Conservation (phyloP, 2,329 filamentous ascomycete genomes). For the Domatiomyces globalis region DNA sequence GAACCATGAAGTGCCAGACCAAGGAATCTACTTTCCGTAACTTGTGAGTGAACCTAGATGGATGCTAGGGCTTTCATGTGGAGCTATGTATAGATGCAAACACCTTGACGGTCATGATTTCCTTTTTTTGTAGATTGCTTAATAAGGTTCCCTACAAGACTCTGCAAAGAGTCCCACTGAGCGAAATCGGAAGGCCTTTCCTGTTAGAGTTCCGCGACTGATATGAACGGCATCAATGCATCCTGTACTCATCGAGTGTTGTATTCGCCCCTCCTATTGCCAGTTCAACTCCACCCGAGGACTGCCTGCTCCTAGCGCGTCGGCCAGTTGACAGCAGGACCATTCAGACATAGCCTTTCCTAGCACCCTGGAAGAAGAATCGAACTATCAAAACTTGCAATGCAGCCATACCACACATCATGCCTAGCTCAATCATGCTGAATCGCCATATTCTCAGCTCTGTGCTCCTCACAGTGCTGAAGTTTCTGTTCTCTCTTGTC, state of each 20-base stretch:
- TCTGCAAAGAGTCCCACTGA: background rate
- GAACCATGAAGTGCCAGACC: background rate
- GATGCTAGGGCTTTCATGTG: background rate
- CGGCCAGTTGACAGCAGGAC: background rate
- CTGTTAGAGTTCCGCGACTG: background rate
- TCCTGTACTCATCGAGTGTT: background rate
- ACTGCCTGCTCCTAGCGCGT: background rate
- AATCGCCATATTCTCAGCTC: conserved; percentile 96
- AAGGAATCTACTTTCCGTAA: background rate
- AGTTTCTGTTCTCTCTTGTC: conserved; percentile 95
- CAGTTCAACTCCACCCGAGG: background rate
- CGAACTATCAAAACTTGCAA: conserved; percentile 93
- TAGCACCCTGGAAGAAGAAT: conserved; percentile 94
- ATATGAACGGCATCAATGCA: background rate
- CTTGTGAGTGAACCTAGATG: background rate
- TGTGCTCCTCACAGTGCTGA: conserved; percentile 92
- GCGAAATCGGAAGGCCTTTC: background rate
- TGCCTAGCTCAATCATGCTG: conserved; percentile 75
- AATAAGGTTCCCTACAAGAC: background rate
- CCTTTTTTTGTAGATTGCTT: too few relatives aligned
- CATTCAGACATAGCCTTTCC: conserved; percentile 37
- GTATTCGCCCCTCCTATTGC: background rate
- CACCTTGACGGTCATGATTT: too few relatives aligned
- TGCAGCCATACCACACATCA: conserved; percentile 91
- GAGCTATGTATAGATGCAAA: background rate